Percentiles rank a stretch among this genome's conserved stretches.
Conservation (phyloP, 495 filamentous ascomycete species). For the Aspergillus egyptiacus region DNA sequence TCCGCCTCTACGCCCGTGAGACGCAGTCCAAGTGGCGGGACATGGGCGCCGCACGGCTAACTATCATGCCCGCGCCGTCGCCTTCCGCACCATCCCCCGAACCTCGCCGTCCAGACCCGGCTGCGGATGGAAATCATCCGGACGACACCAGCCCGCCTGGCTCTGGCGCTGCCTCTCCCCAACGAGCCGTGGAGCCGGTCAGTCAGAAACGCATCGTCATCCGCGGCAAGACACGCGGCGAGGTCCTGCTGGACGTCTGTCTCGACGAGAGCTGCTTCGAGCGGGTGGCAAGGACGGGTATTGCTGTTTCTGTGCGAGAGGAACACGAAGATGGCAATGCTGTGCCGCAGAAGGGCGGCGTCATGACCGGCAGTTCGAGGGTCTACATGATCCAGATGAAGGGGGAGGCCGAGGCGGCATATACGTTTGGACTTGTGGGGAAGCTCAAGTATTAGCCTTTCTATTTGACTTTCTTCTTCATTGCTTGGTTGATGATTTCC, state of each 20-base stretch:
- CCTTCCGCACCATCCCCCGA: conserved; percentile 28
- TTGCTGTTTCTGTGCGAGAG: conserved; percentile 83
- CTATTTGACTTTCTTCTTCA: background rate
- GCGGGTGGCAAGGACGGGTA: conserved; percentile 71
- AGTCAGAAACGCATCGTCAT: conserved; percentile 88
- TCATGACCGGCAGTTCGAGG: conserved; percentile 58
- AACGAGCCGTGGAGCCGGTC: conserved; percentile 44
- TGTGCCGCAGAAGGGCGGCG: conserved; percentile 63
- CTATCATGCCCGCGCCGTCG: conserved; percentile 63
- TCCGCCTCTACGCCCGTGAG: conserved; percentile 73
- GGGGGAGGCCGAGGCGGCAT: conserved; percentile 54
- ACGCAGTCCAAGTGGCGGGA: conserved; percentile 80
- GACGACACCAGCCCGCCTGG: conserved; percentile 22
- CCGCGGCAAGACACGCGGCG: conserved; percentile 56
- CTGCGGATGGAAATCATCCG: conserved; percentile 14
- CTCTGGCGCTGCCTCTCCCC: conserved; percentile 35
- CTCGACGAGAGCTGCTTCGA: conserved; percentile 80
- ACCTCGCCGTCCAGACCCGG: conserved; percentile 35
- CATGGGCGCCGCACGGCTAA: conserved; percentile 75
- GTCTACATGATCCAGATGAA: conserved; percentile 84
- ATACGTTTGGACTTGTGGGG: conserved; percentile 57
- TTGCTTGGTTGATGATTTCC: background rate
- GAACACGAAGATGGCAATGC: conserved; percentile 63
- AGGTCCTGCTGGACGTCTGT: conserved; percentile 73
- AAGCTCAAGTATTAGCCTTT: conserved; percentile 48